Base-by-base conservation (phyloP, 1,284 basidiomycete species). In the Papiliotrema laurentii region DNA sequence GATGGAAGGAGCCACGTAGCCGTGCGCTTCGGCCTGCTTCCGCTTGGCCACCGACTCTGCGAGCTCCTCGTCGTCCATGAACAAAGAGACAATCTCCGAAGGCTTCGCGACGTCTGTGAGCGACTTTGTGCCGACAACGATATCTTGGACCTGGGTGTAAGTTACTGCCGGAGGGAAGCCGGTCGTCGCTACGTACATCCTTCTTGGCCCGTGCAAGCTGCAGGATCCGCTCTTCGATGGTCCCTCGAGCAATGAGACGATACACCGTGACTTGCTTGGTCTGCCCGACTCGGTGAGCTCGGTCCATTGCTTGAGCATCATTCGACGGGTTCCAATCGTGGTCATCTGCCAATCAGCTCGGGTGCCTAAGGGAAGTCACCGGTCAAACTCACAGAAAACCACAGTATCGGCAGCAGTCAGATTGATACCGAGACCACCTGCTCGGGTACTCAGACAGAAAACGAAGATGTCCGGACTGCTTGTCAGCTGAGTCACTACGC, bases 301-400 rank as follows among this genome's bases (percentile, higher is more conserved):
- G 89, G 69, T 98, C 96, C 96, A 99, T 99, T 11, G 96, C 96
- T 73, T 99, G 96, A 35, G 92, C 90, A 71, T 99, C 96, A 69
- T 98, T 98, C 25, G 90, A 94, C 14, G 93, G 96, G 72, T 99
- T 99, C 96, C 96, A 99, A 68, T 99, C 96, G 66, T 96, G 92
- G 70, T 99, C 96, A 71, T 97, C 97, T 71, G 45, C 5, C 19
- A 21, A 36, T 55, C 43, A 60, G 51, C 51, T 47, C 7, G 9
- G 19, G 14, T 14, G 21, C 31, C 14, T 16, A 38, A 28, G 27
- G 36, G 5, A 21, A 37, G n/a, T n/a, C n/a, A n/a, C 25, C 36
- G 6, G 21, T 26, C 14, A 37, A 19, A 58, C 68, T 63, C 40
- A 73, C 69, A 75, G 74, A 99, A 98, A 50, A 99, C 78, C 56